Evolutionary conservation across 768 basidiomycete species (phyloP).

Genomic region (Naganishia friedmannii): DNA sequence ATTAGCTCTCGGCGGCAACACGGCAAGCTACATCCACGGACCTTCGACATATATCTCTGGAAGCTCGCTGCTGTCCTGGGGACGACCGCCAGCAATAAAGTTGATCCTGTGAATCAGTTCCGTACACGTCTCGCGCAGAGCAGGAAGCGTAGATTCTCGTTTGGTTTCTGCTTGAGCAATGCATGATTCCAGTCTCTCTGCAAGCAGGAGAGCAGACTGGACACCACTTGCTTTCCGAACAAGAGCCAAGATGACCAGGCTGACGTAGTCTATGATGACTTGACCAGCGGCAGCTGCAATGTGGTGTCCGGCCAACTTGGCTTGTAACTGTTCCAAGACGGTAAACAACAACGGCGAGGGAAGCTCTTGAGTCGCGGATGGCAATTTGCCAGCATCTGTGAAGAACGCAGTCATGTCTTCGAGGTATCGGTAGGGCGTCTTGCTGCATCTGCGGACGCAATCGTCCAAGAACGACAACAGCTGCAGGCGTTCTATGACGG

Average conservation of each 20-base stretch:
- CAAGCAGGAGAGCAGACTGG: not conserved
- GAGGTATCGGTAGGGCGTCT: slow-evolving; percentile 79
- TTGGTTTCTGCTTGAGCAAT: slow-evolving; percentile 9
- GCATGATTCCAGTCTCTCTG: slow-evolving; percentile 18
- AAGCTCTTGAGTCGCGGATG: slow-evolving; percentile 42
- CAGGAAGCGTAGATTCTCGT: slow-evolving; percentile 20
- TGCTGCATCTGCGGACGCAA: slow-evolving; percentile 74
- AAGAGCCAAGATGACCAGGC: slow-evolving; percentile 62
- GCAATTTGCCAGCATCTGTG: slow-evolving; percentile 17
- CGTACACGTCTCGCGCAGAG: not conserved
- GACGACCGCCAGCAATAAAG: slow-evolving; percentile 7
- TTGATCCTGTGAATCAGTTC: slow-evolving; percentile 8
- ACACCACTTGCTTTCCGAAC: slow-evolving; percentile 12
- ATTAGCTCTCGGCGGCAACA: slow-evolving; percentile 25
- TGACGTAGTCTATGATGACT: slow-evolving; percentile 63
- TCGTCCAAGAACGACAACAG: slow-evolving; percentile 72
- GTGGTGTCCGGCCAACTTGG: slow-evolving; percentile 62
- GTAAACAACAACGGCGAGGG: slow-evolving; percentile 77
- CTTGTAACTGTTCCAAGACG: slow-evolving; percentile 70
- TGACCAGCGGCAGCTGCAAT: slow-evolving; percentile 64
- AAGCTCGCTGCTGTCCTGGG: not conserved
- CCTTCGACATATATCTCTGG: slow-evolving; percentile 20
- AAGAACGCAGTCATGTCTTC: slow-evolving; percentile 57
- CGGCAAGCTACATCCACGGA: not conserved
- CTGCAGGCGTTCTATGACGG: slow-evolving; percentile 61